A percentile compares a stretch with the other conserved stretches of the same genome.
phyloP scores from a whole-genome alignment of 192 early-diverging fungal genomes.

The Radiomyces spectabilis region DNA sequence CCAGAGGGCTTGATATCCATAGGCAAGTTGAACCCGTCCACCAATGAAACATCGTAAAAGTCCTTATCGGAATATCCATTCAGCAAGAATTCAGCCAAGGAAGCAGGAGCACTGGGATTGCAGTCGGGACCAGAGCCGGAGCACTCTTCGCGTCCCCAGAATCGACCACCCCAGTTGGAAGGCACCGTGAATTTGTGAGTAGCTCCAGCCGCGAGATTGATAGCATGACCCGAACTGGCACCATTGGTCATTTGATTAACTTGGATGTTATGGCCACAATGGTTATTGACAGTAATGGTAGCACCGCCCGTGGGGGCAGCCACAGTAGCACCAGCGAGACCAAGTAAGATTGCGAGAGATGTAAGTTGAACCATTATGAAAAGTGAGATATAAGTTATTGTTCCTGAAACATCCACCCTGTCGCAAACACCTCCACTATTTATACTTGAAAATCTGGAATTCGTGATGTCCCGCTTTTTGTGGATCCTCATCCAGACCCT shows the following conservation, averaged over 20 bases:
- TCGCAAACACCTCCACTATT: no score
- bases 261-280: background rate
- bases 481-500: no score
- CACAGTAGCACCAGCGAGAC: background rate
- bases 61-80: background rate
- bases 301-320: background rate
- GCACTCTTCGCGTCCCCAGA: conserved; percentile 21
- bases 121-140: conserved; percentile 2
- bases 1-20: conserved; percentile 7
- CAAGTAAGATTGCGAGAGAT: no score
- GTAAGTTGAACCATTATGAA: no score
- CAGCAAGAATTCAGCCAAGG: conserved; percentile 26
- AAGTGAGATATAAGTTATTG: no score
- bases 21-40: conserved; percentile 26
- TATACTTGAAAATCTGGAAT: no score
- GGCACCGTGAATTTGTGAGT: background rate
- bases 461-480: no score
- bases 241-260: conserved; percentile 11
- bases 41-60: conserved; percentile 25
- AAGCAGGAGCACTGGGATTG: conserved; percentile 14
- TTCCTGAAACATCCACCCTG: no score
- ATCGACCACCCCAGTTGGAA: conserved; percentile 15
- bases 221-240: conserved; percentile 4
- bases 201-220: conserved; percentile 1
- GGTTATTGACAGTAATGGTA: conserved; percentile 11